Base-by-base conservation (phyloP, 495 filamentous ascomycete genomes). In the Penicillium paxilli region DNA sequence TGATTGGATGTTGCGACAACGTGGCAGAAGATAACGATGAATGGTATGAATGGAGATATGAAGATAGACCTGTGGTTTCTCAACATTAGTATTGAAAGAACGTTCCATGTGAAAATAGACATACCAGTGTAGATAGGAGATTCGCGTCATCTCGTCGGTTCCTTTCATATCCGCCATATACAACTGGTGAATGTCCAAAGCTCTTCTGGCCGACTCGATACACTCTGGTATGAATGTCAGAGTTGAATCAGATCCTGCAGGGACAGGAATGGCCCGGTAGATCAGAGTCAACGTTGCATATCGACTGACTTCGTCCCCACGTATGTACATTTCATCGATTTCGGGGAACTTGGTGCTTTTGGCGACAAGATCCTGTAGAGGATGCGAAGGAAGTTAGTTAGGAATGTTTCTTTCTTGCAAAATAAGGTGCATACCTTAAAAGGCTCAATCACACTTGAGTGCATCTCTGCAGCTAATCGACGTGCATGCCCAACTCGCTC, bases 11-110 rank as follows among this genome's bases (percentile, higher is more conserved):
- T 61, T 60, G 82, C 78, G 52, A 89, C 81, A 4, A 83, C 76
- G 54, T 88, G 79, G 72, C 86, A 87, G 73, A 89, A 88, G 4
- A 89, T 72, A 2, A 88, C 82, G 44, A 87, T 85, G 62, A 87
- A 84, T 0, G 86, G 87, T 32, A 84, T 80, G 60, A 89, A 88
- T 3, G 86, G 87, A 10, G 83, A 76, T 59, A 84, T 77, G 19
- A 89, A 72, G 23, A 89, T 74, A 1, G 81, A 80, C 84, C 85
- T 87, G 37, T 42, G 5, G 20, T 12, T 11, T 49, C n/a, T 20
- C 12, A 24, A 50, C 16, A 32, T 60, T 45, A 65, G 53, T 33
- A 11, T 2, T 38, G 1, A 2, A 26, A 20, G 3, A 33, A 30
- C 12, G 47, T 10, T 26, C 10, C 21, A 8, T 49, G 5, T 17